These are phyloP conservation scores for Kwoniella newhampshirensis DNA, from an alignment of 768 basidiomycete genomes.

Conservation along the genomic window DNA sequence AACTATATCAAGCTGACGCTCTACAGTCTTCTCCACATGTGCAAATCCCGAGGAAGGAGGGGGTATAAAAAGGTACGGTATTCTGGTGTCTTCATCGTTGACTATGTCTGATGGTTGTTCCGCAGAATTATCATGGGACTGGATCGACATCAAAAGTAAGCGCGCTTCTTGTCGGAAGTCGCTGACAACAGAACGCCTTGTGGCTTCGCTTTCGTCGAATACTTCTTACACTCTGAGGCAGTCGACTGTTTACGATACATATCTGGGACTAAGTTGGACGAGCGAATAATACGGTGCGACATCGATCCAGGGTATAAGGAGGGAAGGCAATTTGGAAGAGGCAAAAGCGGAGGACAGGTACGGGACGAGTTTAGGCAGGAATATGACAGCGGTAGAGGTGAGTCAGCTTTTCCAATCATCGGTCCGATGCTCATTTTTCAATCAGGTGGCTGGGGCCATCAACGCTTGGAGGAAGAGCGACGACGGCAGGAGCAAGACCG, in stretches of 20 bases:
- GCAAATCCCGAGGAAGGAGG: constrained; percentile 48
- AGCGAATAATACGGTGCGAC: constrained; percentile 96
- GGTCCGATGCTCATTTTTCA: constrained; percentile 17
- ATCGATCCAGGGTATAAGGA: constrained; percentile 95
- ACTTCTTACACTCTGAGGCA: constrained; percentile 91
- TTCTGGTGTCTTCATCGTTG: not conserved
- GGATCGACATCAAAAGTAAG: constrained; percentile 46
- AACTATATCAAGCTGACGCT: not conserved
- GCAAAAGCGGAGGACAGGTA: constrained; percentile 87
- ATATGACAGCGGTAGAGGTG: constrained; percentile 93
- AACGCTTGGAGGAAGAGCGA: constrained; percentile 41
- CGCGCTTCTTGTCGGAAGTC: not conserved
- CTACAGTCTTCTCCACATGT: constrained; percentile 49
- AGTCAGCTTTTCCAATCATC: constrained; percentile 38
- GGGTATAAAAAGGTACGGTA: constrained; percentile 48
- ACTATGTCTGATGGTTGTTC: not conserved
- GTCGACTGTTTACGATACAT: constrained; percentile 89
- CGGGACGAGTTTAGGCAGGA: constrained; percentile 96
- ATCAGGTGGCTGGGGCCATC: constrained; percentile 50
- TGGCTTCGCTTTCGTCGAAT: constrained; percentile 58
- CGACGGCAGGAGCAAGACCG: constrained; percentile 42
- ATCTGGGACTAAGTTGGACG: constrained; percentile 97
- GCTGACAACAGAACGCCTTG: constrained; percentile 50
- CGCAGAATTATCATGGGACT: constrained; percentile 52
- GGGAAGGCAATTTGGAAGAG: constrained; percentile 93